phyloP scores from a whole-genome alignment of 2,329 filamentous ascomycete genomes.

The Fusarium sambucinum region DNA sequence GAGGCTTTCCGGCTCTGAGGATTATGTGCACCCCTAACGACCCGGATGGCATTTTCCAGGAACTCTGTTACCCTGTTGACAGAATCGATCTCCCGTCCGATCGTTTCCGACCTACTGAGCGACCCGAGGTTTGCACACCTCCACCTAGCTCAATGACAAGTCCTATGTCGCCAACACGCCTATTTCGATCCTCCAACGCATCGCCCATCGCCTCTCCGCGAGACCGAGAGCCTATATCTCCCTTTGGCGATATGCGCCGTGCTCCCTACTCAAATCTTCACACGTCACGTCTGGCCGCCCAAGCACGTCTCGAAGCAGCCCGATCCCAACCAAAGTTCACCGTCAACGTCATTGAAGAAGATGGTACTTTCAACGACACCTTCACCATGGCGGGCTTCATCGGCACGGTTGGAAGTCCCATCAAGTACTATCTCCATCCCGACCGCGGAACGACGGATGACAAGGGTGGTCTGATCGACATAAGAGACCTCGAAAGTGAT shows the following conservation, averaged over 20 bases:
- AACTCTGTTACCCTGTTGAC: conserved; percentile 73
- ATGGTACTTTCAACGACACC: conserved; percentile 63
- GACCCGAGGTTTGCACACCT: conserved; percentile 33
- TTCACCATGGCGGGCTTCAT: conserved; percentile 71
- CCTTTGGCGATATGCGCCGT: conserved; percentile 30
- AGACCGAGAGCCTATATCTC: conserved; percentile 25
- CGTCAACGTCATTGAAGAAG: conserved; percentile 68
- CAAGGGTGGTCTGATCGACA: conserved; percentile 66
- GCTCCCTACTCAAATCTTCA: conserved; percentile 60
- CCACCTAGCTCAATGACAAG: conserved; percentile 38
- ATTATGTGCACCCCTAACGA: conserved; percentile 75
- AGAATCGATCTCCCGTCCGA: conserved; percentile 65
- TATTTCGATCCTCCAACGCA: conserved; percentile 54
- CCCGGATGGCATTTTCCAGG: conserved; percentile 75
- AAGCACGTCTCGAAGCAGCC: conserved; percentile 72
- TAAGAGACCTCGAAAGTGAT: conserved; percentile 63
- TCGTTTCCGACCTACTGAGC: conserved; percentile 54
- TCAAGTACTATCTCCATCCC: conserved; percentile 71
- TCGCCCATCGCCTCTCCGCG: conserved; percentile 48
- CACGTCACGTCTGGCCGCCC: conserved; percentile 71
- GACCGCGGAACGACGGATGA: conserved; percentile 69
- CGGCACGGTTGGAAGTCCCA: conserved; percentile 68
- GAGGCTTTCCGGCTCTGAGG: conserved; percentile 72
- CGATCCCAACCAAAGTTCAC: conserved; percentile 66
- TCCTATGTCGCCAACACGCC: conserved; percentile 43